phyloP scores from a whole-genome alignment of 2,329 filamentous ascomycete genomes.

The Aspergillus ruber region DNA sequence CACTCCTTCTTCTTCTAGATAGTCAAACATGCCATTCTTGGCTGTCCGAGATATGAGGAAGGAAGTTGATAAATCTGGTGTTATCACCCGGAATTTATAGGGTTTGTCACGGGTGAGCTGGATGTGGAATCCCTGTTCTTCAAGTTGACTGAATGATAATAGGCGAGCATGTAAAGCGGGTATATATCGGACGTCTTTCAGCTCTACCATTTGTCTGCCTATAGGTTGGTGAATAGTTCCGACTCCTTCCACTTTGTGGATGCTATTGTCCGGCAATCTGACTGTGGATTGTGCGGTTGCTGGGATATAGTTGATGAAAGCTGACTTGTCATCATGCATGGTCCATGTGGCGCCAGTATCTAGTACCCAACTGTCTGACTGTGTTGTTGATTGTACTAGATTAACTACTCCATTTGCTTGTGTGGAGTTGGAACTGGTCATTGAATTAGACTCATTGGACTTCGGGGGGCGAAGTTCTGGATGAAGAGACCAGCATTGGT shows the following conservation, averaged over 20 bases:
- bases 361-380: neutral
- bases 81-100: neutral
- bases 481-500: neutral
- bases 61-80: neutral
- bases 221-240: neutral
- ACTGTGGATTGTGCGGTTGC: neutral
- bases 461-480: neutral
- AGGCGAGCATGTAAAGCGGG: neutral
- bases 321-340: neutral
- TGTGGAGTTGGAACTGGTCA: too few species aligned
- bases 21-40: neutral
- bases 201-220: neutral
- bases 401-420: too few species aligned
- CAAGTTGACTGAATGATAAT: neutral
- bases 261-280: neutral
- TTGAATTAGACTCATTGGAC: neutral
- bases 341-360: neutral
- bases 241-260: neutral
- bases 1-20: neutral
- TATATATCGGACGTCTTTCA: neutral
- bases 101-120: neutral
- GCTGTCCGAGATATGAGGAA: neutral
- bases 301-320: neutral
- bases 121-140: neutral
- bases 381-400: too few species aligned